phyloP scores from a whole-genome alignment of 1,284 basidiomycete genomes.

The Cryptococcus hybrid region DNA sequence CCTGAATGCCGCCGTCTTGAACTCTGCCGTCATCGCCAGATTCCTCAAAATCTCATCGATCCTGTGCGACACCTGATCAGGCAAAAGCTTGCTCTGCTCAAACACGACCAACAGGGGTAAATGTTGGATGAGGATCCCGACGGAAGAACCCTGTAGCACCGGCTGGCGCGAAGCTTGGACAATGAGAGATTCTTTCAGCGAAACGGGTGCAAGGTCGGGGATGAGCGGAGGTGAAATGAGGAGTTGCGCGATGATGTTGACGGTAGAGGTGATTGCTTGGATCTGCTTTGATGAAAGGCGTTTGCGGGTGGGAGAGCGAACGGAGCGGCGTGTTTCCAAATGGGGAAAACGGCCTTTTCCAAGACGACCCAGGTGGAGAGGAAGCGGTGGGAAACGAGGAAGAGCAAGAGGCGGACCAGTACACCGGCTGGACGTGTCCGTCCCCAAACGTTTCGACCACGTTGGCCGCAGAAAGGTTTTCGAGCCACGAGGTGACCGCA shows the following conservation, averaged over 20 bases:
- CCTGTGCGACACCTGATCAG: conserved; percentile 21
- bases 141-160: conserved; percentile 28
- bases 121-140: conserved; percentile 36
- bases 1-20: conserved; percentile 48
- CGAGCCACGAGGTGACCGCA: conserved; percentile 25
- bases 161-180: conserved; percentile 34
- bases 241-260: conserved; percentile 36
- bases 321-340: conserved; percentile 34
- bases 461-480: conserved; percentile 6
- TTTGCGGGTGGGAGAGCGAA: conserved; percentile 20
- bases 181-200: conserved; percentile 34
- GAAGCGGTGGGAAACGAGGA: conserved; percentile 28
- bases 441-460: conserved; percentile 26
- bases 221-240: conserved; percentile 31
- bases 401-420: conserved; percentile 25
- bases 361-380: conserved; percentile 29
- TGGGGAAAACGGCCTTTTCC: conserved; percentile 28
- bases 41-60: conserved; percentile 27
- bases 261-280: conserved; percentile 25
- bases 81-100: conserved; percentile 16
- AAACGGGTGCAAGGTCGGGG: conserved; percentile 30
- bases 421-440: conserved; percentile 8
- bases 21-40: conserved; percentile 38
- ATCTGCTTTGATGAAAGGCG: conserved; percentile 28
- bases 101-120: conserved; percentile 42